Evolutionary conservation across 306 rosid genomes (phyloP).

Genomic region (Arachis stenosperma): DNA sequence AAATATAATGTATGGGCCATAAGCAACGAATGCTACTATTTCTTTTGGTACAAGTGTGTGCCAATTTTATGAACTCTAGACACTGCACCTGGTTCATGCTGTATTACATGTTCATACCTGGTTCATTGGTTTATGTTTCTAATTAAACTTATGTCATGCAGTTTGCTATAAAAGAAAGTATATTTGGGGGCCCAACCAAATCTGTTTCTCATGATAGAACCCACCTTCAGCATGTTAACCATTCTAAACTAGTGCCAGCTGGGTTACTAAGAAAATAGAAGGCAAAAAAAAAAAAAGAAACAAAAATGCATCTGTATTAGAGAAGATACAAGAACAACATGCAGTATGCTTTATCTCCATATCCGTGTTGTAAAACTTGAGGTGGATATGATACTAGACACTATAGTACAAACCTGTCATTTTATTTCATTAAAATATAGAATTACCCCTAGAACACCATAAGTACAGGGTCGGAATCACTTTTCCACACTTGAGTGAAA

Average conservation of each 20-base stretch:
- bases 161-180: slow-evolving; percentile 10
- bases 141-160: slow-evolving; percentile 5
- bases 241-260: slow-evolving; percentile 8
- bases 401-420: slow-evolving; percentile 14
- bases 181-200: slow-evolving; percentile 18
- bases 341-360: slow-evolving; percentile 18
- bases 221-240: slow-evolving; percentile 20
- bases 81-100: slow-evolving; percentile 19
- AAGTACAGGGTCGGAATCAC: not conserved
- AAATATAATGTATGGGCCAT: not conserved
- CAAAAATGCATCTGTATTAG: slow-evolving; percentile 23
- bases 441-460: slow-evolving; percentile 9
- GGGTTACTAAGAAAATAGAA: slow-evolving; percentile 11
- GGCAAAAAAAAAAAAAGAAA: not conserved
- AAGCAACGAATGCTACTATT: slow-evolving; percentile 2
- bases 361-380: not conserved
- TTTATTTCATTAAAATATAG: slow-evolving; percentile 1
- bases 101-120: not conserved
- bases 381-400: not conserved
- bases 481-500: slow-evolving; percentile 7
- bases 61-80: slow-evolving; percentile 20
- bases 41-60: not conserved
- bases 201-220: slow-evolving; percentile 13
- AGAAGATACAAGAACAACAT: not conserved
- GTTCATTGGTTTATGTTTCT: slow-evolving; percentile 4